A percentile compares a stretch with the other conserved stretches of the same genome.
Evolutionary conservation across 805 yeast genomes (phyloP).

Genomic region (Saccharomycopsis fodiens): DNA sequence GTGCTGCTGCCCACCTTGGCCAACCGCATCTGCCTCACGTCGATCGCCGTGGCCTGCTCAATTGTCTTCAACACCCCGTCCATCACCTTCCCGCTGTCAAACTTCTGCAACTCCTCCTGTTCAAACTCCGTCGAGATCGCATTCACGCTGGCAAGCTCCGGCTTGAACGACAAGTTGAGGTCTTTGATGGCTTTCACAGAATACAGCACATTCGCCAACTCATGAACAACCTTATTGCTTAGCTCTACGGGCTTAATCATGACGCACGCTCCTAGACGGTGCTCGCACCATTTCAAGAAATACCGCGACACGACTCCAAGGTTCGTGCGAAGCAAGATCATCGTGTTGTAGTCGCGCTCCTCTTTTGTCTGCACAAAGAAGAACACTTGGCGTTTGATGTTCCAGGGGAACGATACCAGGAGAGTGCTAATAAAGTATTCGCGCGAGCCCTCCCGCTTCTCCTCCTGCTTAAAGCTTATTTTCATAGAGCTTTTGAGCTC

Average conservation of each 20-base stretch:
- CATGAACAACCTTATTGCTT: neutral
- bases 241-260: slow-evolving; percentile 5
- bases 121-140: neutral
- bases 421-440: slow-evolving; percentile 9
- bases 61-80: neutral
- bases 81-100: neutral
- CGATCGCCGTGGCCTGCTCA: slow-evolving; percentile 1
- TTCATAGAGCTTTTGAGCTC: neutral
- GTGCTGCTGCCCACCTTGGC: neutral
- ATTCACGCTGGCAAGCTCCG: slow-evolving; percentile 1
- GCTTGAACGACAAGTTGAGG: slow-evolving; percentile 41
- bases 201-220: neutral
- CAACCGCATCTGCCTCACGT: slow-evolving; percentile 1
- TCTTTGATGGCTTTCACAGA: slow-evolving; percentile 66
- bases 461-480: slow-evolving; percentile 15
- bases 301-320: neutral
- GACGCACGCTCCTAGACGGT: slow-evolving; percentile 4
- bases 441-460: neutral
- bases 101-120: slow-evolving; percentile 4
- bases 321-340: slow-evolving; percentile 6
- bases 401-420: slow-evolving; percentile 8
- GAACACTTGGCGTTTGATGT: slow-evolving; percentile 11
- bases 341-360: slow-evolving; percentile 1
- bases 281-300: slow-evolving; percentile 13
- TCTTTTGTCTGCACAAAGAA: slow-evolving; percentile 7